phyloP scores from a whole-genome alignment of 371 early-diverging fungal species.

The Apophysomyces variabilis region DNA sequence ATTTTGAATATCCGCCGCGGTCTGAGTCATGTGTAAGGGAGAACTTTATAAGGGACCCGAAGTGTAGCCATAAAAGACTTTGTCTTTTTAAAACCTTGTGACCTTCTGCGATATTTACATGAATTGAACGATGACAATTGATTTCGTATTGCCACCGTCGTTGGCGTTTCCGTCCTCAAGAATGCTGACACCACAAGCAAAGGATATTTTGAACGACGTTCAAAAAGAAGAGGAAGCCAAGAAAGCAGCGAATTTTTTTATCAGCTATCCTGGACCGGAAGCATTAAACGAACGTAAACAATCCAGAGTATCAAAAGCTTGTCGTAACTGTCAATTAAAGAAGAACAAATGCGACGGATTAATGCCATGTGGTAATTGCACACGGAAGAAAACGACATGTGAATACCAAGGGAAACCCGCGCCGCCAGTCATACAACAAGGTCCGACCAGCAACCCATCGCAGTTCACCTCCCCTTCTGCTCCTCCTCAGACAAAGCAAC shows the following conservation, averaged over 20 bases:
- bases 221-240: slow-evolving; percentile 14
- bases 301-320: slow-evolving; percentile 16
- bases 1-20: not conserved
- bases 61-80: not conserved
- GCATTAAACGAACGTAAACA: slow-evolving; percentile 17
- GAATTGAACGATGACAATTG: not conserved
- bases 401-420: slow-evolving; percentile 6
- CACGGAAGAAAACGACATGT: not conserved
- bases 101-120: not conserved
- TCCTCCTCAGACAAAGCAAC: not conserved
- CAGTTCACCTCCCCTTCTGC: not conserved
- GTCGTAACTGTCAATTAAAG: slow-evolving; percentile 11
- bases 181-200: slow-evolving; percentile 10
- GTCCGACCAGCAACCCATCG: not conserved
- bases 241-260: slow-evolving; percentile 6
- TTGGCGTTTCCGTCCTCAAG: slow-evolving; percentile 11
- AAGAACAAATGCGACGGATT: slow-evolving; percentile 21
- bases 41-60: not conserved
- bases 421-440: not conserved
- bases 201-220: slow-evolving; percentile 14
- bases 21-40: not conserved
- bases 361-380: slow-evolving; percentile 14
- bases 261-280: slow-evolving; percentile 14
- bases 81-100: not conserved
- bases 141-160: slow-evolving; percentile 15